Conservation (phyloP, 768 basidiomycete species). For the Leccinellum albellum region DNA sequence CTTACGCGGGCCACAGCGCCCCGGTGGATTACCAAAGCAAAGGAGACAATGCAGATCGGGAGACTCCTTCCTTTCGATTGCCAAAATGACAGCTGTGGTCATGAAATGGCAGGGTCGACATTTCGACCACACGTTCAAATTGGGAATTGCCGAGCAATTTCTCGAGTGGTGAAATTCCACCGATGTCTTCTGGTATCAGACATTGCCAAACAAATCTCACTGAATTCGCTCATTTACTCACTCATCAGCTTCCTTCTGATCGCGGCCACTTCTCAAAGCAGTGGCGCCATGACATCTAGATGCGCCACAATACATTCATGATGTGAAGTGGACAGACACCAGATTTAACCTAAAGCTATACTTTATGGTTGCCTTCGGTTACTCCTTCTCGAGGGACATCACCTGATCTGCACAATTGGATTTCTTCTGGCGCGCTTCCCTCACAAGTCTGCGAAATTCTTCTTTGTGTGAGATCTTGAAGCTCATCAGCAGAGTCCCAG, state of each 20-base stretch:
- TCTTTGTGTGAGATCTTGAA: conserved; percentile 23
- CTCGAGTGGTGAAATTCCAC: neutral
- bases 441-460: conserved; percentile 34
- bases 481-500: neutral
- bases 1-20: conserved; percentile 7
- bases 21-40: neutral
- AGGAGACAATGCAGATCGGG: conserved; percentile 12
- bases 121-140: neutral
- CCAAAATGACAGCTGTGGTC: conserved; percentile 5
- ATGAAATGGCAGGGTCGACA: neutral
- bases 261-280: neutral
- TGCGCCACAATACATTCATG: neutral
- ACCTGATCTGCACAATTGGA: conserved; percentile 16
- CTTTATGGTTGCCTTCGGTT: conserved; percentile 37
- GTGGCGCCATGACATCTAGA: neutral
- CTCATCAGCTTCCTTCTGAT: neutral
- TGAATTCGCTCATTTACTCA: neutral
- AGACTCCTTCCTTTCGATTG: neutral
- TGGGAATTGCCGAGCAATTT: neutral
- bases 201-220: conserved; percentile 6
- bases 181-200: neutral
- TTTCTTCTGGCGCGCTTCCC: conserved; percentile 35
- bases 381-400: conserved; percentile 18
- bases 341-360: conserved; percentile 12
- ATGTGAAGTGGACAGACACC: neutral